Conservation (phyloP, 2,329 filamentous ascomycete species). For the Pseudogymnoascus sp. region DNA sequence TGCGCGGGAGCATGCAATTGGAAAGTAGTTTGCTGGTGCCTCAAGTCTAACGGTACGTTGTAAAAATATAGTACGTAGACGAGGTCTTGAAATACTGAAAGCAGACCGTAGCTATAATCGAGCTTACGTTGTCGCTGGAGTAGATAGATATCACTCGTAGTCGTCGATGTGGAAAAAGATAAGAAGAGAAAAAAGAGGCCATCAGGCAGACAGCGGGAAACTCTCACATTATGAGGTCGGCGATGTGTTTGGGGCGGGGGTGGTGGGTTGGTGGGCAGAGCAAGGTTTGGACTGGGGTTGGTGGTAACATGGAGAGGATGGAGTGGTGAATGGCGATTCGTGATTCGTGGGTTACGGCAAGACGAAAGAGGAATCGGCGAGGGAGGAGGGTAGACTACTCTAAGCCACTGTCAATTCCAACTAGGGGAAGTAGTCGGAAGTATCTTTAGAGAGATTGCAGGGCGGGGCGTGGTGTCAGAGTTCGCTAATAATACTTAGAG, state of each 20-base stretch:
- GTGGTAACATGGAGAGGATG: too few relatives aligned
- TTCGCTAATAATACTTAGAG: background rate
- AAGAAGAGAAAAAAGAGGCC: background rate
- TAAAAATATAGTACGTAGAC: constrained; percentile 6
- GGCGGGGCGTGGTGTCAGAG: background rate
- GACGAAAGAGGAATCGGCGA: constrained; percentile 4
- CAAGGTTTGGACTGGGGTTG: background rate
- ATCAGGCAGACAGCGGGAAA: background rate
- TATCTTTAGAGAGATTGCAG: background rate
- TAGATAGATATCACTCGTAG: background rate
- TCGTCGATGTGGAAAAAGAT: background rate
- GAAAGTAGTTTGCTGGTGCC: background rate
- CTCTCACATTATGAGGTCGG: constrained; percentile 1
- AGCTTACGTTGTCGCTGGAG: background rate
- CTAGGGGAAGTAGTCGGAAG: background rate
- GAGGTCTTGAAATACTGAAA: background rate
- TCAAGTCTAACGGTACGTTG: background rate
- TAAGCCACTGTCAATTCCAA: background rate
- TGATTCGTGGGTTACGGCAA: background rate
- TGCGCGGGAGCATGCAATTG: constrained; percentile 1
- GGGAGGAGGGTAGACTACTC: background rate
- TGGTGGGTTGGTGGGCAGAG: background rate
- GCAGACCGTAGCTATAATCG: background rate
- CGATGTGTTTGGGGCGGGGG: background rate
- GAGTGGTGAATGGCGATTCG: too few relatives aligned